Conservation (phyloP, 139 green algal species). For the Pedinophyceae sp. region DNA sequence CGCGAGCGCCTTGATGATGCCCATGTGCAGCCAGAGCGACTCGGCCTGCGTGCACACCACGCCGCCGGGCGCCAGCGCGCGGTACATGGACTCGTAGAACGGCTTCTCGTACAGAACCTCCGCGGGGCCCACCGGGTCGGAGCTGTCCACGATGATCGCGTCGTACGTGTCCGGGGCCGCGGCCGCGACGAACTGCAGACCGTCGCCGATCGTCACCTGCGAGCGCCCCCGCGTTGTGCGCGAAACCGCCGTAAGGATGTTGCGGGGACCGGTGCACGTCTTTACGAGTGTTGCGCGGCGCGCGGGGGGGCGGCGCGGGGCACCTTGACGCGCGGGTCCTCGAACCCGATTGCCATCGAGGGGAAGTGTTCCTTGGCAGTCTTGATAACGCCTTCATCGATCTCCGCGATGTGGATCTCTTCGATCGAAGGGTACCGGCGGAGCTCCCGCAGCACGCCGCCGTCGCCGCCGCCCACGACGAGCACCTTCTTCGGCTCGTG, state of each 20-base stretch:
- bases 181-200: constrained; percentile 82
- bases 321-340: constrained; percentile 60
- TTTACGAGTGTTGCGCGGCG: too few relatives aligned
- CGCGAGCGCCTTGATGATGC: constrained; percentile 83
- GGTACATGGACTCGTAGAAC: constrained; percentile 90
- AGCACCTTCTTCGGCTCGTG: constrained; percentile 49
- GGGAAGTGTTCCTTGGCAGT: not conserved
- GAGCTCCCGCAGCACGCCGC: constrained; percentile 89
- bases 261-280: too few relatives aligned
- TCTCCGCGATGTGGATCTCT: constrained; percentile 89
- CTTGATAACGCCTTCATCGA: constrained; percentile 43
- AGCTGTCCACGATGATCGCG: constrained; percentile 95
- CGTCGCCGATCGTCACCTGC: constrained; percentile 73
- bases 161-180: constrained; percentile 64
- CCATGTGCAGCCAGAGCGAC: constrained; percentile 84
- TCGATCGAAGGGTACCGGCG: constrained; percentile 50
- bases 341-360: constrained; percentile 71
- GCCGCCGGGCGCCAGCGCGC: constrained; percentile 73
- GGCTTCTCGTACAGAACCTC: constrained; percentile 81
- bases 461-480: constrained; percentile 93
- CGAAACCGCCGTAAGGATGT: too few relatives aligned
- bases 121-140: constrained; percentile 87
- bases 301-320: too few relatives aligned
- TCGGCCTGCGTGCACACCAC: constrained; percentile 88
- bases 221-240: too few relatives aligned